These are phyloP conservation scores for Cornus controversa DNA, from an alignment of 148 eudicot genomes.

Conservation along the genomic window DNA sequence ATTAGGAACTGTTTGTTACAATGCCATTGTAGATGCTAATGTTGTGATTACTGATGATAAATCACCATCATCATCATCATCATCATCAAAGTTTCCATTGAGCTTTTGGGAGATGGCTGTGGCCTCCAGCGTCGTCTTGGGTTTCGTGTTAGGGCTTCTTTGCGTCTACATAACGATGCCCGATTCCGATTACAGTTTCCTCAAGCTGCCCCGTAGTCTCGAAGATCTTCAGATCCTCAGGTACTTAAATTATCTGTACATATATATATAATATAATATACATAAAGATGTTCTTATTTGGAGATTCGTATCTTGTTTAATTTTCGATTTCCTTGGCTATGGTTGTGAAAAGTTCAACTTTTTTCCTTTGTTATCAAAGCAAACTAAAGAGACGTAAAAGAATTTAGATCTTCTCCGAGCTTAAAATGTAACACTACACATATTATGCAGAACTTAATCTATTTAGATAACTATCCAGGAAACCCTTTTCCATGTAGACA, in stretches of 20 bases:
- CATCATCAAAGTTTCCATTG: slow-evolving; percentile 51
- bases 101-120: slow-evolving; percentile 61
- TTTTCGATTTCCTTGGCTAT: not conserved
- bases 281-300: not conserved
- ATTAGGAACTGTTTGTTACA: slow-evolving; percentile 14
- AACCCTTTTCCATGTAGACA: no score
- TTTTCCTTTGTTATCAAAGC: not conserved
- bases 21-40: slow-evolving; percentile 15
- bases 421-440: no score
- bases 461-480: no score
- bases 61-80: not conserved
- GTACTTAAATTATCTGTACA: slow-evolving; percentile 22
- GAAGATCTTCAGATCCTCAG: slow-evolving; percentile 81
- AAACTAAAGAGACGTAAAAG: not conserved
- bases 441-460: not conserved
- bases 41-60: not conserved
- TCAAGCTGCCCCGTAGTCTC: slow-evolving; percentile 76
- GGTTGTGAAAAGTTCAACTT: not conserved
- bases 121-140: slow-evolving; percentile 62
- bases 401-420: not conserved
- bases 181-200: slow-evolving; percentile 91
- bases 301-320: not conserved
- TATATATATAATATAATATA: not conserved
- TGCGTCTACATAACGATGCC: slow-evolving; percentile 87
- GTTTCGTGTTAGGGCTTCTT: slow-evolving; percentile 55